phyloP scores from a whole-genome alignment of 768 basidiomycete genomes.

The Leucogyrophana mollusca region DNA sequence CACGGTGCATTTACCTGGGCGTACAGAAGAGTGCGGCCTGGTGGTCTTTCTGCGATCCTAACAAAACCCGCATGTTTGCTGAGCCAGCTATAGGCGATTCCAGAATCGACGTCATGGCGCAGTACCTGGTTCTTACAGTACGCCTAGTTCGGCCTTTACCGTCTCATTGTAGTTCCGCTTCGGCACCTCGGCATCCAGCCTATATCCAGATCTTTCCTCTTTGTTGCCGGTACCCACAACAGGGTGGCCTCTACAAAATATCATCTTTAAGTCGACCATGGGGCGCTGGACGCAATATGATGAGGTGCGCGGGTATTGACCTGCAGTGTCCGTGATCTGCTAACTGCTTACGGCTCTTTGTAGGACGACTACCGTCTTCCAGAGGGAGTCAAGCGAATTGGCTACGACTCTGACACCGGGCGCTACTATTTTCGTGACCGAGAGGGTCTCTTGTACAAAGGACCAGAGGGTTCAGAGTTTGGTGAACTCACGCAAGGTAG shows the following conservation, averaged over 20 bases:
- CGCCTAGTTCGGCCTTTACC: no score
- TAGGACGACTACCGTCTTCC: conserved; percentile 56
- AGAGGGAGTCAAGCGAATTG: conserved; percentile 59
- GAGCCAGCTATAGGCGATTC: not conserved
- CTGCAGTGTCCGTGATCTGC: not conserved
- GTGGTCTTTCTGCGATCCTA: not conserved
- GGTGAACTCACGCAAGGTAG: conserved; percentile 48
- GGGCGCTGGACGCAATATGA: conserved; percentile 40
- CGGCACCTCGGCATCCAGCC: no score
- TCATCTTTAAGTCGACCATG: conserved; percentile 16
- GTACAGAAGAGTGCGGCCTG: not conserved
- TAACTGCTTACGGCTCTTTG: conserved; percentile 4
- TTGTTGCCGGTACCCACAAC: no score
- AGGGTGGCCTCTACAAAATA: not conserved
- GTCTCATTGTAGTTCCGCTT: no score
- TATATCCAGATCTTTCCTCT: no score
- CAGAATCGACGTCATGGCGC: conserved; percentile 1
- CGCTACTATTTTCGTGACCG: conserved; percentile 62
- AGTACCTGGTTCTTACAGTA: not conserved
- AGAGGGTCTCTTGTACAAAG: conserved; percentile 55
- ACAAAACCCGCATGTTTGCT: not conserved
- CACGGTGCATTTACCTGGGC: conserved; percentile 1
- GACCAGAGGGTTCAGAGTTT: conserved; percentile 59
- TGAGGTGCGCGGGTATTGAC: conserved; percentile 16
- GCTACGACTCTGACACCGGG: conserved; percentile 72